These are phyloP conservation scores for Serpula lacrymans DNA, from an alignment of 768 basidiomycete genomes.

Conservation along the genomic window DNA sequence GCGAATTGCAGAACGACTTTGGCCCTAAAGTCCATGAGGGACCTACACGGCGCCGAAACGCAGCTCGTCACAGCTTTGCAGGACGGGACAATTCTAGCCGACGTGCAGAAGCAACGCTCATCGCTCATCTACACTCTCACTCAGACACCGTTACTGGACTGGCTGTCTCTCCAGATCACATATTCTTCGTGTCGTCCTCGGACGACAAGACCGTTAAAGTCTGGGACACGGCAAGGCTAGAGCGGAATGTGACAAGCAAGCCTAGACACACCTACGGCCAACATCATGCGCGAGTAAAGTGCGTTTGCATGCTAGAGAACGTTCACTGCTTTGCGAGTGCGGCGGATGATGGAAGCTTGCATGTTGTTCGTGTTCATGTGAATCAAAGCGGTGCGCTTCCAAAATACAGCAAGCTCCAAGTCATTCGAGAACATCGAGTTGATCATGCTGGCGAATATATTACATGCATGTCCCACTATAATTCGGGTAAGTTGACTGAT, in stretches of 20 bases:
- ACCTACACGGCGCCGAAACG: conserved; percentile 72
- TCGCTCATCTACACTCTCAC: conserved; percentile 84
- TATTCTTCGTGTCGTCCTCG: conserved; percentile 92
- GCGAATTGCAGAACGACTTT: conserved; percentile 86
- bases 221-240: conserved; percentile 91
- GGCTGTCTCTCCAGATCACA: conserved; percentile 88
- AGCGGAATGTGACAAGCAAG: conserved; percentile 90
- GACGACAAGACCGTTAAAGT: conserved; percentile 92
- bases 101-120: conserved; percentile 72
- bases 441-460: conserved; percentile 76
- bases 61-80: conserved; percentile 64
- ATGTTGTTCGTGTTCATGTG: conserved; percentile 80
- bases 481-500: conserved; percentile 52
- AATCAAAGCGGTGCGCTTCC: conserved; percentile 66
- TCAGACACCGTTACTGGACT: conserved; percentile 74
- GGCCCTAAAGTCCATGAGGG: conserved; percentile 85
- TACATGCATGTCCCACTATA: conserved; percentile 79
- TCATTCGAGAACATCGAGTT: conserved; percentile 77
- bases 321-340: conserved; percentile 88
- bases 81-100: conserved; percentile 59
- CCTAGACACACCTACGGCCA: conserved; percentile 68
- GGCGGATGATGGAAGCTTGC: conserved; percentile 79
- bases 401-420: conserved; percentile 77
- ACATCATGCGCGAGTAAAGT: conserved; percentile 64
- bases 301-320: conserved; percentile 79